phyloP scores from a whole-genome alignment of 2,329 filamentous ascomycete genomes.

The Fusarium sp. region DNA sequence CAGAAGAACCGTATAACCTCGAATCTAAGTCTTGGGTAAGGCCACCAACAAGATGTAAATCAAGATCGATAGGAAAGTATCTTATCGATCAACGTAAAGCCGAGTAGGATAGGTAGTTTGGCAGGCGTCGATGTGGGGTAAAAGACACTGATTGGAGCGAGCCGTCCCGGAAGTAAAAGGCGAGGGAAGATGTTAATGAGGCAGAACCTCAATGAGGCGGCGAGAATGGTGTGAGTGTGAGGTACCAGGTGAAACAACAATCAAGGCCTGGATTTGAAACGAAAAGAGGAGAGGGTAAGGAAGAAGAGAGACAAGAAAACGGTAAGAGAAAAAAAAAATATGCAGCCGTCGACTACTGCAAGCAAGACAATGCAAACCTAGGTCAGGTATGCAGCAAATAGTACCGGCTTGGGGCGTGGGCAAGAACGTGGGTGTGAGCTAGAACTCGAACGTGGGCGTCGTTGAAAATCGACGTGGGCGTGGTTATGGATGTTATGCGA shows the following conservation, averaged over 20 bases:
- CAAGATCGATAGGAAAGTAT: conserved; percentile 30
- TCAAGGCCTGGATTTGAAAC: conserved; percentile 14
- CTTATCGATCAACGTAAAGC: conserved; percentile 45
- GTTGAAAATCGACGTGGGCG: conserved; percentile 25
- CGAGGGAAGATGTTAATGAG: conserved; percentile 10
- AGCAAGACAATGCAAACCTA: conserved; percentile 30
- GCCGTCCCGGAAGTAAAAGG: conserved; percentile 28
- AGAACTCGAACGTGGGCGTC: conserved; percentile 12
- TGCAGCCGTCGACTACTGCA: conserved; percentile 42
- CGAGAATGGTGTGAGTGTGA: conserved; percentile 27
- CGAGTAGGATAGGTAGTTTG: conserved; percentile 14
- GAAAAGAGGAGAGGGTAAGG: conserved; percentile 29
- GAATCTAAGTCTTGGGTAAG: conserved; percentile 3
- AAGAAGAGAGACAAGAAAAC: conserved; percentile 44
- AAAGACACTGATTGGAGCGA: conserved; percentile 29
- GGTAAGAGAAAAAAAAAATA: conserved; percentile 38
- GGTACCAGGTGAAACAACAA: conserved; percentile 27
- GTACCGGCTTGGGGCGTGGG: conserved; percentile 39
- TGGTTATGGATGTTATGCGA: conserved; percentile 33
- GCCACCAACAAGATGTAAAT: conserved; percentile 13
- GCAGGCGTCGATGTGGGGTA: conserved; percentile 48
- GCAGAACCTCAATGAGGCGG: conserved; percentile 20
- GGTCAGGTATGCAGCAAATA: conserved; percentile 16
- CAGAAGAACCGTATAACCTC: neutral
- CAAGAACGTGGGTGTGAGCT: conserved; percentile 23